phyloP scores from a whole-genome alignment of 1,139 yeast species.

The Geotrichum siamense region DNA sequence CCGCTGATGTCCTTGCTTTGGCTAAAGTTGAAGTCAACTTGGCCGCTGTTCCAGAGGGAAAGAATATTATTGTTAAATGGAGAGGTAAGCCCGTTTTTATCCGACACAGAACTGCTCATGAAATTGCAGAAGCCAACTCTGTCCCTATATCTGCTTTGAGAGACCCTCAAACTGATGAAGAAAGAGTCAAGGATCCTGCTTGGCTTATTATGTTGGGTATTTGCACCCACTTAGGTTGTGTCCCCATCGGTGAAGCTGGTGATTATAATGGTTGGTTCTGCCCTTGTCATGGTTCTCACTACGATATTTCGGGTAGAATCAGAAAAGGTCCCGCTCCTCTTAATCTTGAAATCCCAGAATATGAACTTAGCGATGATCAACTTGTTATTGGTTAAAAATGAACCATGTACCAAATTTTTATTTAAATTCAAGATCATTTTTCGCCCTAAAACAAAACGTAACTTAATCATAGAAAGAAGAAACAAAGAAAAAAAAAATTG shows the following conservation, averaged over 20 bases:
- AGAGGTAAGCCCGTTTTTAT: slow-evolving; percentile 99
- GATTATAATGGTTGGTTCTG: slow-evolving; percentile 99
- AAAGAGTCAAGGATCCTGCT: slow-evolving; percentile 94
- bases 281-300: slow-evolving; percentile 99
- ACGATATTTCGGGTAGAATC: slow-evolving; percentile 98
- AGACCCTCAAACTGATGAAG: slow-evolving; percentile 90
- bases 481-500: too few species aligned
- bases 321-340: slow-evolving; percentile 99
- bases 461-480: too few species aligned
- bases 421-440: too few species aligned
- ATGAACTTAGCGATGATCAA: slow-evolving; percentile 72
- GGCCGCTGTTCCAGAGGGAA: slow-evolving; percentile 92
- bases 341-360: slow-evolving; percentile 93
- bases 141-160: slow-evolving; percentile 71
- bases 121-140: slow-evolving; percentile 88
- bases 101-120: slow-evolving; percentile 94
- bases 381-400: slow-evolving; percentile 78
- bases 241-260: slow-evolving; percentile 99
- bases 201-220: slow-evolving; percentile 99
- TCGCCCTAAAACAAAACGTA: too few species aligned
- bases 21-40: slow-evolving; percentile 98
- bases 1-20: slow-evolving; percentile 98
- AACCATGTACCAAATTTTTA: too few species aligned
- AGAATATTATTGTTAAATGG: slow-evolving; percentile 98
- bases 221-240: slow-evolving; percentile 99